Evolutionary conservation across 2,329 filamentous ascomycete genomes (phyloP).

Genomic region (Diaporthe longicolla): DNA sequence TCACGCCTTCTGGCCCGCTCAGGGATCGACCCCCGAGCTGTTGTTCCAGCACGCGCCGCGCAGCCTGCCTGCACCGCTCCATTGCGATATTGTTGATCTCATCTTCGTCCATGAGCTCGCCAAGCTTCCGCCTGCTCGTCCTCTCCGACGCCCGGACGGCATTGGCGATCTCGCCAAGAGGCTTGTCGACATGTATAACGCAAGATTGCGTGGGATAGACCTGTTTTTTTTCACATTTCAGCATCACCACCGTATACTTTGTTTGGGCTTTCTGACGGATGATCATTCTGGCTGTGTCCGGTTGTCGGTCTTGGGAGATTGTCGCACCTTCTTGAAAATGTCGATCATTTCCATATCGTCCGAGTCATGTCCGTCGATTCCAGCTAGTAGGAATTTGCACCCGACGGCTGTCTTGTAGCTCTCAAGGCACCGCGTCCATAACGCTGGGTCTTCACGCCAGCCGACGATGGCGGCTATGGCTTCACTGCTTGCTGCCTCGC

Average conservation of each 20-base stretch:
- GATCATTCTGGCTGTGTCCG: not conserved
- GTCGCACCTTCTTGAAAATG: constrained; percentile 45
- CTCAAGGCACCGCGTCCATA: constrained; percentile 48
- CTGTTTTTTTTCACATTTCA: constrained; percentile 34
- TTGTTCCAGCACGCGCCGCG: constrained; percentile 22
- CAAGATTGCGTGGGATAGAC: constrained; percentile 46
- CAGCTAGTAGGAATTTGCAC: constrained; percentile 48
- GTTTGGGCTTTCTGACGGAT: not conserved
- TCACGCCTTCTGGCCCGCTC: constrained; percentile 23
- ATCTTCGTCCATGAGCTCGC: constrained; percentile 18
- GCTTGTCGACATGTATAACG: constrained; percentile 47
- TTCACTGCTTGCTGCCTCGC: constrained; percentile 38
- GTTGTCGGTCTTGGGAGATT: constrained; percentile 8
- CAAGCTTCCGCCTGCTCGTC: constrained; percentile 12
- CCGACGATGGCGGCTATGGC: constrained; percentile 49
- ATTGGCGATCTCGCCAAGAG: constrained; percentile 48
- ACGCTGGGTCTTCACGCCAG: constrained; percentile 50
- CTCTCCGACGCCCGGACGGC: constrained; percentile 40
- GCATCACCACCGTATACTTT: not conserved
- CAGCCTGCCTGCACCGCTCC: constrained; percentile 31
- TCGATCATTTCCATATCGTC: constrained; percentile 51
- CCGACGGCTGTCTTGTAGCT: constrained; percentile 49
- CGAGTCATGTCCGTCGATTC: constrained; percentile 49
- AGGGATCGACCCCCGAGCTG: constrained; percentile 6
- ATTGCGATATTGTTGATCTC: constrained; percentile 37